Percentiles rank a stretch among this genome's conserved stretches.
Conservation (phyloP, 2,329 filamentous ascomycete genomes). For the Trichoderma sp. region DNA sequence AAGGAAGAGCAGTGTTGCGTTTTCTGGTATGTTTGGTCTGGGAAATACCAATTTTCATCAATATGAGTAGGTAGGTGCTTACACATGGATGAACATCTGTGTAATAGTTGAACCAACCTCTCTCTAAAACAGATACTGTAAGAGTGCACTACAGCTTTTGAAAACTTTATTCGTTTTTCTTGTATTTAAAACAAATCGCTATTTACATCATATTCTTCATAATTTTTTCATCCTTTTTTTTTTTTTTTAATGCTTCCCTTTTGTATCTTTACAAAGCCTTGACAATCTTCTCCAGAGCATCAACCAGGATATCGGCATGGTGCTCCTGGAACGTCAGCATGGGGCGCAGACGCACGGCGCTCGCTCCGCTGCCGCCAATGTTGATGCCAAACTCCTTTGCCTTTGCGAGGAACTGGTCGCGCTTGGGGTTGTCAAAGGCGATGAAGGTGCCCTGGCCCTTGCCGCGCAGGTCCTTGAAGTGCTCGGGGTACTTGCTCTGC, state of each 20-base stretch:
- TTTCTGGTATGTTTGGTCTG: background rate
- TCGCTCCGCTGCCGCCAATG: conserved; percentile 78
- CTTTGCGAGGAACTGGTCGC: conserved; percentile 76
- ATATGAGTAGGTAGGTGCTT: background rate
- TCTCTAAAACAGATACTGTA: background rate
- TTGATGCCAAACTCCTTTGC: conserved; percentile 83
- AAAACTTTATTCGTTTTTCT: background rate
- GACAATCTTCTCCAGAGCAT: conserved; percentile 74
- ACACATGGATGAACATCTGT: background rate
- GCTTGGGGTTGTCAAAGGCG: conserved; percentile 80
- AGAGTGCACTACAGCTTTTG: background rate
- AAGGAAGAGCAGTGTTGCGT: background rate
- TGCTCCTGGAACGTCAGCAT: conserved; percentile 93
- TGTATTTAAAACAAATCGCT: background rate
- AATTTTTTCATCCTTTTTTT: background rate
- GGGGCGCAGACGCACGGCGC: conserved; percentile 76
- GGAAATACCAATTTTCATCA: background rate
- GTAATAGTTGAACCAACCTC: background rate
- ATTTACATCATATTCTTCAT: background rate
- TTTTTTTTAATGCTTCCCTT: background rate
- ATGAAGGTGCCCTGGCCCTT: conserved; percentile 91
- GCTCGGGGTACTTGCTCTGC: conserved; percentile 68
- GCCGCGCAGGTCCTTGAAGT: conserved; percentile 82
- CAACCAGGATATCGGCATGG: conserved; percentile 84
- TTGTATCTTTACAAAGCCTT: conserved; percentile 40